phyloP scores from a whole-genome alignment of 768 basidiomycete species.

The Serendipita sp. region DNA sequence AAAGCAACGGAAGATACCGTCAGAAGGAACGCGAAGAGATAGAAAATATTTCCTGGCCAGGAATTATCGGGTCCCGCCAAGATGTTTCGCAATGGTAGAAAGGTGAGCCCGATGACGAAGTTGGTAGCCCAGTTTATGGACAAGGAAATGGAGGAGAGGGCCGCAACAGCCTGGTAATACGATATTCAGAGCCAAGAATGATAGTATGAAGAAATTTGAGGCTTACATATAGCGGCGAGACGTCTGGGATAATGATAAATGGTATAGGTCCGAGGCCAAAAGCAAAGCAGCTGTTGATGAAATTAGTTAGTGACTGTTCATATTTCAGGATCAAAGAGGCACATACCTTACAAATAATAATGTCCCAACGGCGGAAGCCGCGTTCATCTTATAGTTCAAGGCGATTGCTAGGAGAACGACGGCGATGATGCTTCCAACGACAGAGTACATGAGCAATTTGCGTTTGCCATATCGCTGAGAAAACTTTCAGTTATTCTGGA shows the following conservation, averaged over 20 bases:
- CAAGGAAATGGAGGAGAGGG: conserved; percentile 18
- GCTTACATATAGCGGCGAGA: conserved; percentile 64
- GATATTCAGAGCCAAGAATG: neutral
- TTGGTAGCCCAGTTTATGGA: conserved; percentile 40
- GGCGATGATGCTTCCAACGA: conserved; percentile 46
- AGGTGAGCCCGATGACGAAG: conserved; percentile 68
- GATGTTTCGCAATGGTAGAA: conserved; percentile 66
- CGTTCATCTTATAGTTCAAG: conserved; percentile 41
- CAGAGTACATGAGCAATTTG: conserved; percentile 49
- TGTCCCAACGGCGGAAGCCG: conserved; percentile 56
- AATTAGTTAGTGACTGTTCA: conserved; percentile 1
- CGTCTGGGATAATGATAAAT: conserved; percentile 82
- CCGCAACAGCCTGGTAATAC: conserved; percentile 15
- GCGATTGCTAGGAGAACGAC: conserved; percentile 54
- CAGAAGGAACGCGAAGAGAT: conserved; percentile 55
- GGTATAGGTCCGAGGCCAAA: conserved; percentile 83
- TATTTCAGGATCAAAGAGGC: neutral
- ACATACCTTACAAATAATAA: conserved; percentile 66
- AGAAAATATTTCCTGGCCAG: conserved; percentile 82
- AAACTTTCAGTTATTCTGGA: neutral
- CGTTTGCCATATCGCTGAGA: conserved; percentile 58
- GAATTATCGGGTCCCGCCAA: conserved; percentile 35
- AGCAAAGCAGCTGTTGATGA: conserved; percentile 54
- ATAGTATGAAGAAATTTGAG: neutral
- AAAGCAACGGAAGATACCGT: conserved; percentile 14